These are phyloP conservation scores for Leccinum aurantiacum DNA, from an alignment of 768 basidiomycete species.

Conservation along the genomic window DNA sequence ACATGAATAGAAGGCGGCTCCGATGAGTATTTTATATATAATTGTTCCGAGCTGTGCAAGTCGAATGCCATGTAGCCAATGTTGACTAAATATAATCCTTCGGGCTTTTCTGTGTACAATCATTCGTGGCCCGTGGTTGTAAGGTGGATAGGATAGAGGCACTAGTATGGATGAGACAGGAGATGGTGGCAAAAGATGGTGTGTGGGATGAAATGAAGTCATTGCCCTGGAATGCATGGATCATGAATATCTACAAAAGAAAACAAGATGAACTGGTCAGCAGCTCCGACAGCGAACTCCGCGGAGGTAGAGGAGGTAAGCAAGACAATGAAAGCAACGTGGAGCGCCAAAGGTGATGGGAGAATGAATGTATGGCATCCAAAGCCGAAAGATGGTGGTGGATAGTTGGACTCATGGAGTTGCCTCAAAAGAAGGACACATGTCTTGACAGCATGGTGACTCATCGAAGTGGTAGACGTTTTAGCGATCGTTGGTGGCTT, in stretches of 20 bases:
- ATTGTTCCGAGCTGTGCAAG: conserved; percentile 3
- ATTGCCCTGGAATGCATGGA: not conserved
- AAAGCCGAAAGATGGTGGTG: not conserved
- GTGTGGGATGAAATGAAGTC: not conserved
- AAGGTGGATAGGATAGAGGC: not conserved
- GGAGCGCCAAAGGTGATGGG: not conserved
- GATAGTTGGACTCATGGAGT: not conserved
- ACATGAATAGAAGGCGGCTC: conserved; percentile 1
- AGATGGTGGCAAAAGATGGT: conserved; percentile 16
- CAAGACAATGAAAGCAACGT: not conserved
- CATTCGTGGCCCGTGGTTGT: not conserved
- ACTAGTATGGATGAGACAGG: conserved; percentile 6
- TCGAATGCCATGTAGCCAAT: conserved; percentile 5
- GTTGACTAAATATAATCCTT: conserved; percentile 8
- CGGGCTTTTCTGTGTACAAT: conserved; percentile 11
- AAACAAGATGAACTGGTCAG: not conserved
- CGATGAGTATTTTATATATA: not conserved
- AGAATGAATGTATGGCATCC: not conserved
- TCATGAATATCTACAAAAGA: conserved; percentile 12
- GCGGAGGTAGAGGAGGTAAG: not conserved
- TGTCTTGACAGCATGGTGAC: not conserved
- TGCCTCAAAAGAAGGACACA: not conserved
- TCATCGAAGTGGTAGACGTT: not conserved
- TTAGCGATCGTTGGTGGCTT: conserved; percentile 1
- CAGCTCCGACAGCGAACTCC: not conserved